Conservation (phyloP, 352 stramenopile genomes). For the Phytopythium montanum region DNA sequence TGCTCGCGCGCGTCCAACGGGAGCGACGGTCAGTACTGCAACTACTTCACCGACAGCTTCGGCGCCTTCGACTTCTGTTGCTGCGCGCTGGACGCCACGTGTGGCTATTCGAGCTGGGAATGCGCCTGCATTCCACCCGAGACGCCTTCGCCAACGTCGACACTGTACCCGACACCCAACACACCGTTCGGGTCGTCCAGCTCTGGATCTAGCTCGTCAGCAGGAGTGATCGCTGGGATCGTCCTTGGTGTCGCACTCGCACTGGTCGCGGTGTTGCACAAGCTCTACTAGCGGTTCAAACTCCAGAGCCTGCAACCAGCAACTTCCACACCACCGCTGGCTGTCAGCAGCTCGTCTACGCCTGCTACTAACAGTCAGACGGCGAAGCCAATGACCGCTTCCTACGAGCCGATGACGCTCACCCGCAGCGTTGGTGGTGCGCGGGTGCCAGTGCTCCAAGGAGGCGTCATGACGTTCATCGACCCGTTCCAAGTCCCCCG, state of each 20-base stretch:
- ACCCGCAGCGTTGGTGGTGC: neutral
- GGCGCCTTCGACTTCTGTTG: neutral
- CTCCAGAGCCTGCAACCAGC: neutral
- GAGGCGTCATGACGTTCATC: neutral
- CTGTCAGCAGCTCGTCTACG: neutral
- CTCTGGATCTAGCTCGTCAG: neutral
- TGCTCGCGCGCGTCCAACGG: neutral
- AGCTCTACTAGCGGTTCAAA: neutral
- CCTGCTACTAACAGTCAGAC: too few species aligned
- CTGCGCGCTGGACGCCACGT: neutral
- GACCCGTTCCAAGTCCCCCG: neutral
- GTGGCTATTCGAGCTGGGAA: neutral
- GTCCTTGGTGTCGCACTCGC: neutral
- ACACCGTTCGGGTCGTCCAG: neutral
- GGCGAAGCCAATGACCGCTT: too few species aligned
- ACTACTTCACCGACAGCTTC: neutral
- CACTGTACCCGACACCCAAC: neutral
- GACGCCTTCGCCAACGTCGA: neutral
- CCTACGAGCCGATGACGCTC: neutral
- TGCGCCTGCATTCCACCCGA: neutral
- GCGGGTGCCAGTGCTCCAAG: neutral
- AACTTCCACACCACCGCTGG: neutral
- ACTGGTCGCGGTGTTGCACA: neutral
- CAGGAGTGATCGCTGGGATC: neutral
- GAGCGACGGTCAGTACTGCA: neutral